Conservation (phyloP, 2,329 filamentous ascomycete species). For the Diplodia corticola region DNA sequence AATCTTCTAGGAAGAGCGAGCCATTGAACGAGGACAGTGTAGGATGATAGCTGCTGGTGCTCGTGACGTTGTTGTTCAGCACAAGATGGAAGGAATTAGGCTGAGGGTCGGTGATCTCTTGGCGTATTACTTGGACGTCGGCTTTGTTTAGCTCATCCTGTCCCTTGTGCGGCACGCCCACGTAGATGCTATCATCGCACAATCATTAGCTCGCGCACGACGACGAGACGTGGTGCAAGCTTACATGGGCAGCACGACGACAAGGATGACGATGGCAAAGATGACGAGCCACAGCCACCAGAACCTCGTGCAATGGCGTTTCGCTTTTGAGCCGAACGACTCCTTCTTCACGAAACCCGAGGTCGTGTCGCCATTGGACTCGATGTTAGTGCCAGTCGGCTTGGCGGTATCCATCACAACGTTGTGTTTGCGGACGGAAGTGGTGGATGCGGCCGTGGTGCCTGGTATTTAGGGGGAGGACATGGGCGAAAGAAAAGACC, state of each 20-base stretch:
- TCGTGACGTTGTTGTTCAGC: constrained; percentile 51
- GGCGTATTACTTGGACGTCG: constrained; percentile 51
- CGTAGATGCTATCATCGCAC: constrained; percentile 50
- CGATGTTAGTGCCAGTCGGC: background rate
- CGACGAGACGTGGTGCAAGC: constrained; percentile 34
- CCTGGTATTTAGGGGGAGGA: background rate
- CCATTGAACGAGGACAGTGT: constrained; percentile 56
- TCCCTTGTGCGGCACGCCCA: constrained; percentile 60
- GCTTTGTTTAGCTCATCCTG: constrained; percentile 56
- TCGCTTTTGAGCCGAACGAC: constrained; percentile 25
- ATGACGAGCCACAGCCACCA: constrained; percentile 64
- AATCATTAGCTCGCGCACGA: background rate
- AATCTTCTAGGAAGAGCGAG: constrained; percentile 48
- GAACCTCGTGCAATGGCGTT: constrained; percentile 40
- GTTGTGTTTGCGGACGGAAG: background rate
- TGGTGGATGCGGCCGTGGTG: background rate
- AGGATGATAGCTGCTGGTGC: constrained; percentile 54
- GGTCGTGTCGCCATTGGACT: background rate
- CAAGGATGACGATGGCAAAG: constrained; percentile 51
- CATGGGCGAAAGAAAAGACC: background rate
- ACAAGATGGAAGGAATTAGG: constrained; percentile 51
- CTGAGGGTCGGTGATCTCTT: constrained; percentile 53
- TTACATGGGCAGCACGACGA: constrained; percentile 63
- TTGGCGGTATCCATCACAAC: background rate
- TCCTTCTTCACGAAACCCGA: constrained; percentile 7